Percentiles rank a stretch among this genome's conserved stretches.
Evolutionary conservation across 805 yeast species (phyloP).

Genomic region (Lachancea fermentati): DNA sequence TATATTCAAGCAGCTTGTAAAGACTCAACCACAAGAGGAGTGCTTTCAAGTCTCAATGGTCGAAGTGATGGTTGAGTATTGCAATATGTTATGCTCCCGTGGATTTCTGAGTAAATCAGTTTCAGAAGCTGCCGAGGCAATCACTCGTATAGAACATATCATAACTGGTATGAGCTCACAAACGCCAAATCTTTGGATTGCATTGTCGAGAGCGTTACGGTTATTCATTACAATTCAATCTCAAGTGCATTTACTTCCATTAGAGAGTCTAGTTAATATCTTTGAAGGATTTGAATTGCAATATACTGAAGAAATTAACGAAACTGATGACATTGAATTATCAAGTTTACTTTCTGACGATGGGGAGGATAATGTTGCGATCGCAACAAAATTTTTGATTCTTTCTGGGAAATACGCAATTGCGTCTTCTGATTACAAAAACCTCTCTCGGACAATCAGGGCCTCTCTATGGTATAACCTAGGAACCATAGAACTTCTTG

Average conservation of each 20-base stretch:
- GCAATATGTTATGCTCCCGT: conserved; percentile 44
- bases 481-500: conserved; percentile 57
- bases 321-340: conserved; percentile 26
- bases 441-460: conserved; percentile 41
- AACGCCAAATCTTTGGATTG: conserved; percentile 62
- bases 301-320: conserved; percentile 17
- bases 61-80: conserved; percentile 51
- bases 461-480: conserved; percentile 62
- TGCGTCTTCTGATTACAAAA: conserved; percentile 11
- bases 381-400: conserved; percentile 39
- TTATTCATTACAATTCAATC: conserved; percentile 53
- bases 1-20: conserved; percentile 40
- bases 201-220: conserved; percentile 51
- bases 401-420: conserved; percentile 45
- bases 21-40: conserved; percentile 42
- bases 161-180: conserved; percentile 14
- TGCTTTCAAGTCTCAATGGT: conserved; percentile 48
- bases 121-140: conserved; percentile 40
- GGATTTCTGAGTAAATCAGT: conserved; percentile 69
- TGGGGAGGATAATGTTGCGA: conserved; percentile 28
- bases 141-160: conserved; percentile 31
- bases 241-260: conserved; percentile 46
- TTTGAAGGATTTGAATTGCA: conserved; percentile 15
- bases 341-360: conserved; percentile 18
- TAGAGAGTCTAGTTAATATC: conserved; percentile 33